Percentiles rank a stretch among this genome's conserved stretches.
Conservation (phyloP, 2,329 filamentous ascomycete genomes). For the Lanzia echinophila region DNA sequence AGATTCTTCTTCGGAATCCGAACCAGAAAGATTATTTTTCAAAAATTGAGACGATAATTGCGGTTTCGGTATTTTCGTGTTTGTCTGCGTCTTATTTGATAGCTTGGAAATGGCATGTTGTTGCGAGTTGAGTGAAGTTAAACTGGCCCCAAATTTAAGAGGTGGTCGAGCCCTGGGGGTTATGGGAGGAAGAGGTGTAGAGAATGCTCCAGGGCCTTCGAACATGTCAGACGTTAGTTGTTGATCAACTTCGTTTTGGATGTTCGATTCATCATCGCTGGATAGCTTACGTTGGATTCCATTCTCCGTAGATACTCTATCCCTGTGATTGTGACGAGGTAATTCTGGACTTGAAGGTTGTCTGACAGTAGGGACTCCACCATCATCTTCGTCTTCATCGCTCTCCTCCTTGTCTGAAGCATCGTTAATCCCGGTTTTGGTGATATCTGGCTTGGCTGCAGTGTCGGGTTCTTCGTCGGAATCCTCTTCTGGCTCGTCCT, state of each 20-base stretch:
- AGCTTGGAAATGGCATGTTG: constrained; percentile 9
- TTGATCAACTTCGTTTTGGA: constrained; percentile 25
- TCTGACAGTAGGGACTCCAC: constrained; percentile 4
- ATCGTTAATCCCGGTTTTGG: not conserved
- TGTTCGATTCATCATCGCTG: constrained; percentile 17
- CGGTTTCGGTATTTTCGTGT: constrained; percentile 4
- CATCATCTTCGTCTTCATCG: not conserved
- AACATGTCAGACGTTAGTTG: constrained; percentile 27
- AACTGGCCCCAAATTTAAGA: constrained; percentile 21
- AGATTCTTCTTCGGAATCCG: constrained; percentile 14
- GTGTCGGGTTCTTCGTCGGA: not conserved
- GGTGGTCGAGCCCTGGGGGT: constrained; percentile 17
- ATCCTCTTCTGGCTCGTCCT: constrained; percentile 7
- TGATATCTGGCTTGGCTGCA: not conserved
- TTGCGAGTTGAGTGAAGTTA: constrained; percentile 14
- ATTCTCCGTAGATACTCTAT: constrained; percentile 6
- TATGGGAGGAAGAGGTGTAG: constrained; percentile 1
- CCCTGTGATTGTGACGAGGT: constrained; percentile 4
- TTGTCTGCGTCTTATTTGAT: constrained; percentile 1
- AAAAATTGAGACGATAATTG: constrained; percentile 5
- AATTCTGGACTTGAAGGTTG: constrained; percentile 6
- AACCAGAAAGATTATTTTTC: constrained; percentile 14
- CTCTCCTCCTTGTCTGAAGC: constrained; percentile 12
- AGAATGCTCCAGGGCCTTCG: constrained; percentile 16
- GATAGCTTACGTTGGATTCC: constrained; percentile 18